Evolutionary conservation across 176 grass and related monocot species (phyloP).

Genomic region (Leersia perrieri): DNA sequence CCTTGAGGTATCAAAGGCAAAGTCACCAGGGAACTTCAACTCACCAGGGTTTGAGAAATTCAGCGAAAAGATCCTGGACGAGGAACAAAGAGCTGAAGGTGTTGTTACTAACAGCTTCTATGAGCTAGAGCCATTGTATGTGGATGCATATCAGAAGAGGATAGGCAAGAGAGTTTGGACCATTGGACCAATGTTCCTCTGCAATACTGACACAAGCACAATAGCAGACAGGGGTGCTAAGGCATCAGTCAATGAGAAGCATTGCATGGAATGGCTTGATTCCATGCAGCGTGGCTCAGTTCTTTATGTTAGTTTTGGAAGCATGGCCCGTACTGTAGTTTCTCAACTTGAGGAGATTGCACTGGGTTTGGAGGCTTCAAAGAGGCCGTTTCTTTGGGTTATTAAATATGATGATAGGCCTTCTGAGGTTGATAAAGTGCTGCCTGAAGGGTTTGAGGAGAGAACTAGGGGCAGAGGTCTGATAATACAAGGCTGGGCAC

Average conservation of each 20-base stretch:
- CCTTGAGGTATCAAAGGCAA: slow-evolving; percentile 21
- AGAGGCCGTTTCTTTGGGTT: slow-evolving; percentile 49
- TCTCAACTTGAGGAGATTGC: background rate
- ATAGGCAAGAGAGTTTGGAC: slow-evolving; percentile 26
- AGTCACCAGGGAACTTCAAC: slow-evolving; percentile 12
- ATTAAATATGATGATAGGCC: slow-evolving; percentile 30
- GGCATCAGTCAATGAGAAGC: slow-evolving; percentile 1
- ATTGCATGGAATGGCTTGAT: slow-evolving; percentile 42
- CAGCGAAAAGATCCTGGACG: background rate
- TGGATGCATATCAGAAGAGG: slow-evolving; percentile 15
- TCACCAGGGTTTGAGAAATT: slow-evolving; percentile 22
- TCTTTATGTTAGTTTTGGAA: slow-evolving; percentile 46
- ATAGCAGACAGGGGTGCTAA: slow-evolving; percentile 24
- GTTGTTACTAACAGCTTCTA: slow-evolving; percentile 34
- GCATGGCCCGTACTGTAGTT: background rate
- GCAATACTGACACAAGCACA: background rate
- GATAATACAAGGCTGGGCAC: slow-evolving; percentile 48
- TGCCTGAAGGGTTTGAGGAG: slow-evolving; percentile 1
- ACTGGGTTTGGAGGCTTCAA: slow-evolving; percentile 25
- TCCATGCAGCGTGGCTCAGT: slow-evolving; percentile 2
- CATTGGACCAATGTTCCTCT: slow-evolving; percentile 36
- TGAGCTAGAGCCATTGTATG: slow-evolving; percentile 29
- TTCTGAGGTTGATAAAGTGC: slow-evolving; percentile 13
- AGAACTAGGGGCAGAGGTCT: background rate
- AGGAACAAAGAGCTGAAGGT: background rate